A percentile compares a stretch with the other conserved stretches of the same genome.
These are phyloP conservation scores for Fusarium oligoseptatum DNA, from an alignment of 2,329 filamentous ascomycete genomes.

Conservation along the genomic window DNA sequence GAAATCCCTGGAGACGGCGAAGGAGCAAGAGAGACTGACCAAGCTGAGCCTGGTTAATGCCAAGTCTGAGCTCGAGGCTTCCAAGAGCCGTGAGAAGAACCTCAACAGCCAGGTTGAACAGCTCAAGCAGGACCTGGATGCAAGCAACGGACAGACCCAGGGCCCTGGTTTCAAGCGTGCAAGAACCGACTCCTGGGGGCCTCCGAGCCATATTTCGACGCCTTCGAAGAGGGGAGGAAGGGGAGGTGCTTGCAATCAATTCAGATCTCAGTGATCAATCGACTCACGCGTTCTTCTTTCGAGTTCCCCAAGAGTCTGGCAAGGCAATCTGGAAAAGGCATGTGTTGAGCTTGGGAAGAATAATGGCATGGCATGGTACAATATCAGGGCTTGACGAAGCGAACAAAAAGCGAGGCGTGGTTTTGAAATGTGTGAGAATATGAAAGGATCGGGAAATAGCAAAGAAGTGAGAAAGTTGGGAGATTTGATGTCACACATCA, in stretches of 20 bases:
- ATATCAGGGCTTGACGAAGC: too few relatives aligned
- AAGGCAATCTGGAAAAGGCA: background rate
- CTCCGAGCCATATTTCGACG: background rate
- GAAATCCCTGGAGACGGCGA: background rate
- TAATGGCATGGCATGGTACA: background rate
- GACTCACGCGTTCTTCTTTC: background rate
- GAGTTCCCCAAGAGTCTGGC: background rate
- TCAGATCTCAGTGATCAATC: background rate
- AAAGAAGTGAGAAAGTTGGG: background rate
- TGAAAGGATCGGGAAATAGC: background rate
- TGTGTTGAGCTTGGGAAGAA: background rate
- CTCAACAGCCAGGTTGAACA: background rate
- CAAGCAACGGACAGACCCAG: background rate
- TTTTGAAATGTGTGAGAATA: background rate
- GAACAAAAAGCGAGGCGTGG: background rate
- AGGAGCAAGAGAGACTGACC: conserved; percentile 8
- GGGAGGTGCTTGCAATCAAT: background rate
- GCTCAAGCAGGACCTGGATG: background rate
- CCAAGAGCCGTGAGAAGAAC: background rate
- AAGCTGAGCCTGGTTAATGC: background rate
- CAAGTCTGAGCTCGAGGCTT: background rate
- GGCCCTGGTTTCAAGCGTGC: background rate
- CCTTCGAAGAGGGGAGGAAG: background rate
- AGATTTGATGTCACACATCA: background rate
- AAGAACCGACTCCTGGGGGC: background rate